Evolutionary conservation across 345 rosid genomes (phyloP).

Genomic region (Salix exigua): DNA sequence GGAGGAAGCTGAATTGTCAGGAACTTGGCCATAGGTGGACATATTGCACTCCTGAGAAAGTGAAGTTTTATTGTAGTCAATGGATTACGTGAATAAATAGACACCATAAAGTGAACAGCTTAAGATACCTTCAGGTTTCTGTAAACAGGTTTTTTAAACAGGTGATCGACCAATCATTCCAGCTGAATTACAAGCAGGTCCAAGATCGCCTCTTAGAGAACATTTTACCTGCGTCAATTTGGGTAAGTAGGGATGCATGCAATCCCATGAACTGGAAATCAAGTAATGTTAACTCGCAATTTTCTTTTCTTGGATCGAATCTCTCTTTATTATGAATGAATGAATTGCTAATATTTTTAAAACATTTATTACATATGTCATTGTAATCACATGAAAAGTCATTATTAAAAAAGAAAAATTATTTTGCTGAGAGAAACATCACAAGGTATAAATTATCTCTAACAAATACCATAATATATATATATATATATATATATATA

Average conservation of each 20-base stretch:
- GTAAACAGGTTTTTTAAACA: conserved; percentile 39
- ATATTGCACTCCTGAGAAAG: conserved; percentile 35
- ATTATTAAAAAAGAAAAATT: too few relatives aligned
- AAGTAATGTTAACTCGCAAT: too few relatives aligned
- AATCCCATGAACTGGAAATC: not conserved
- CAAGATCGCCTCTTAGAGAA: conserved; percentile 41
- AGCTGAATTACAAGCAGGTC: conserved; percentile 52
- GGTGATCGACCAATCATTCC: conserved; percentile 44
- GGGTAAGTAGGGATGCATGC: not conserved
- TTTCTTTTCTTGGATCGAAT: too few relatives aligned
- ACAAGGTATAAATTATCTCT: too few relatives aligned
- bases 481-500: too few relatives aligned
- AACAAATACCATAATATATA: too few relatives aligned
- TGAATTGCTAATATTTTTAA: too few relatives aligned
- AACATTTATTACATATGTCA: too few relatives aligned
- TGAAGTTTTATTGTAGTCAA: not conserved
- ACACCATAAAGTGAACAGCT: not conserved
- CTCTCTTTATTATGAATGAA: too few relatives aligned
- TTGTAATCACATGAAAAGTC: too few relatives aligned
- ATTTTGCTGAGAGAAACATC: too few relatives aligned
- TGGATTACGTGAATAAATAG: not conserved
- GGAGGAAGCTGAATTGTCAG: conserved; percentile 38
- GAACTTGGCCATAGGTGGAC: conserved; percentile 25
- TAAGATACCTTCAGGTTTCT: conserved; percentile 39
- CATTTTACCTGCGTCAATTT: conserved; percentile 33